Evolutionary conservation across 1,284 basidiomycete species (phyloP).

Genomic region (Leccinum laetum): DNA sequence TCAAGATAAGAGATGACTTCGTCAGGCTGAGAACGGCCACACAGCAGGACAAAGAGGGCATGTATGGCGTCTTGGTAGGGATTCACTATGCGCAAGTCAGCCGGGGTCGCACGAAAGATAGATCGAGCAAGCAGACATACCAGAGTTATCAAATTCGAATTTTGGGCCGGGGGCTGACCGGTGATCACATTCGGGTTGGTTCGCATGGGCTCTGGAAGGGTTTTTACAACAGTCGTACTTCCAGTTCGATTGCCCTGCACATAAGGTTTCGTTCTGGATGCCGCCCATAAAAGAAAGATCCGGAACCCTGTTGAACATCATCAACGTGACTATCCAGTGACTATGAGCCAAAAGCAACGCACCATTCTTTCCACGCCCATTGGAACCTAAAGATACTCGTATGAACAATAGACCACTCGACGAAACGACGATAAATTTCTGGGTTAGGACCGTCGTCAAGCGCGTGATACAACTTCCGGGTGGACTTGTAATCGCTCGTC

Average conservation of each 20-base stretch:
- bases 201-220: constrained; percentile 83
- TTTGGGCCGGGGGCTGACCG: constrained; percentile 76
- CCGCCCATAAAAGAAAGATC: constrained; percentile 50
- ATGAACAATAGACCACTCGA: constrained; percentile 96
- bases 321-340: neutral
- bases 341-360: constrained; percentile 25
- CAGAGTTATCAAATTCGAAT: constrained; percentile 81
- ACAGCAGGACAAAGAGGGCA: constrained; percentile 79
- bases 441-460: constrained; percentile 86
- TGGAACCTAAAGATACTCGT: constrained; percentile 94
- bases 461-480: constrained; percentile 63
- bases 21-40: constrained; percentile 73
- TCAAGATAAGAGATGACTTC: constrained; percentile 82
- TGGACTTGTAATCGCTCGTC: constrained; percentile 94
- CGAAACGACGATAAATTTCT: constrained; percentile 78
- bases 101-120: neutral
- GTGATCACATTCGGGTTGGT: constrained; percentile 59
- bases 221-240: constrained; percentile 94
- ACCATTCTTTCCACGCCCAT: constrained; percentile 99
- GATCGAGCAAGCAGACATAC: constrained; percentile 39
- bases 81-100: constrained; percentile 47
- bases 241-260: constrained; percentile 86
- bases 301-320: constrained; percentile 66
- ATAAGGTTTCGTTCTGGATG: constrained; percentile 91
- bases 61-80: constrained; percentile 81